Percentiles rank a stretch among this genome's conserved stretches.
phyloP scores from a whole-genome alignment of 139 green algal species.

The Chlamydomonas eustigma region DNA sequence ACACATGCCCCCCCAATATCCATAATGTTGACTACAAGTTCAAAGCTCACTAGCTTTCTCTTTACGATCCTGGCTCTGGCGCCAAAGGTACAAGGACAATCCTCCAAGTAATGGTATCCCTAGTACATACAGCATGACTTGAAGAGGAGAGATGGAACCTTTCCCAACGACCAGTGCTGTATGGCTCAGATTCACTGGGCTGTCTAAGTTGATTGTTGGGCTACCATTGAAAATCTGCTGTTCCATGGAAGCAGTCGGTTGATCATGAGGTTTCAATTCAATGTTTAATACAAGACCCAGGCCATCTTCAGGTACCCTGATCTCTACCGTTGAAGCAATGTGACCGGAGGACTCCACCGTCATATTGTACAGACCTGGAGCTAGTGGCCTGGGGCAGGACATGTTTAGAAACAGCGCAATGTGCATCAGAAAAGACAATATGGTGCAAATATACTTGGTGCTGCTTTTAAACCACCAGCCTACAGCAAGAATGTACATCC shows the following conservation, averaged over 20 bases:
- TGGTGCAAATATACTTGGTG: too few relatives aligned
- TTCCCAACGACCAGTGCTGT: background rate
- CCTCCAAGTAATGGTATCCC: background rate
- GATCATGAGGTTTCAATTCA: background rate
- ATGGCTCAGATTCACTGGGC: too few relatives aligned
- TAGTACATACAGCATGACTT: background rate
- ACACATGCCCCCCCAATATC: too few relatives aligned
- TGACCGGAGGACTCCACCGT: background rate
- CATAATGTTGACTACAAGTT: too few relatives aligned
- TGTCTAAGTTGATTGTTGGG: too few relatives aligned
- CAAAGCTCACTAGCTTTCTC: background rate
- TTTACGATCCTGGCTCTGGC: background rate
- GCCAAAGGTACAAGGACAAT: background rate
- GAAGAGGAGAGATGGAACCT: background rate
- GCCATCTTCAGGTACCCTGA: background rate
- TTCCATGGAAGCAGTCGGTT: too few relatives aligned
- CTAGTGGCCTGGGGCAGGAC: conserved; percentile 7
- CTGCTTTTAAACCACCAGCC: too few relatives aligned
- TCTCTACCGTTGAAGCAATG: background rate
- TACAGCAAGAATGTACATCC: too few relatives aligned
- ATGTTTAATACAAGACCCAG: background rate
- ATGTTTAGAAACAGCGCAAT: too few relatives aligned
- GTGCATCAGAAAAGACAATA: too few relatives aligned
- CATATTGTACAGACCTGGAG: background rate
- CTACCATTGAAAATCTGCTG: too few relatives aligned